Percentiles rank a stretch among this genome's conserved stretches.
Evolutionary conservation across 257 asterid species (phyloP).

Genomic region (Solanum etuberosum): DNA sequence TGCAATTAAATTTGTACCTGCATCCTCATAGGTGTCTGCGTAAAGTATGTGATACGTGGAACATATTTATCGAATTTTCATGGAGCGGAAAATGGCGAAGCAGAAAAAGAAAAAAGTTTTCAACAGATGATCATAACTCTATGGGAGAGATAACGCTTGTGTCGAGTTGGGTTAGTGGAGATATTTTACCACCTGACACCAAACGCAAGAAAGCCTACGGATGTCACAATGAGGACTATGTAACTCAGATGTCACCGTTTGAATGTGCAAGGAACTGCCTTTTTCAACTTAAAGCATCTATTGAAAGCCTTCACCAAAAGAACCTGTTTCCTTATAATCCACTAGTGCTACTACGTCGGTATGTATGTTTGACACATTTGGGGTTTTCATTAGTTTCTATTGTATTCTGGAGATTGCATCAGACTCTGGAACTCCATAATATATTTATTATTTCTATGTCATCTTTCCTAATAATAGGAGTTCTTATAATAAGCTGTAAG

Average conservation of each 20-base stretch:
- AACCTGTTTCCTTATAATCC: conserved; percentile 85
- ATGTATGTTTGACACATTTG: conserved; percentile 5
- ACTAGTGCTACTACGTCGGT: conserved; percentile 66
- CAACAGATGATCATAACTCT: conserved; percentile 3
- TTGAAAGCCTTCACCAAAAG: conserved; percentile 55
- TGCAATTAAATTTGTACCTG: neutral
- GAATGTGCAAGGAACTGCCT: conserved; percentile 58
- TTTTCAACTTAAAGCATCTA: conserved; percentile 48
- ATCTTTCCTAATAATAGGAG: neutral
- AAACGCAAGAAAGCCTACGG: conserved; percentile 7
- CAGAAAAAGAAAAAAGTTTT: conserved; percentile 39
- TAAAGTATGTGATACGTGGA: conserved; percentile 59
- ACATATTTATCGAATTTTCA: conserved; percentile 48
- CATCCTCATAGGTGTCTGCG: conserved; percentile 54
- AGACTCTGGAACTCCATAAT: neutral
- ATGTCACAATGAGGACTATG: conserved; percentile 3
- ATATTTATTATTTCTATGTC: neutral
- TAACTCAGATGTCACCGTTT: conserved; percentile 20
- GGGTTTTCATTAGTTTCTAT: neutral
- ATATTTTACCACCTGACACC: conserved; percentile 4
- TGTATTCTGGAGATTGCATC: neutral
- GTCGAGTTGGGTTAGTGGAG: conserved; percentile 2
- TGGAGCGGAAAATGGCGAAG: conserved; percentile 13
- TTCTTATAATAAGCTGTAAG: neutral
- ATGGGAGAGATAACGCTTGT: neutral